These are phyloP conservation scores for Apiospora rasikravindrae DNA, from an alignment of 2,329 filamentous ascomycete genomes.

Conservation along the genomic window DNA sequence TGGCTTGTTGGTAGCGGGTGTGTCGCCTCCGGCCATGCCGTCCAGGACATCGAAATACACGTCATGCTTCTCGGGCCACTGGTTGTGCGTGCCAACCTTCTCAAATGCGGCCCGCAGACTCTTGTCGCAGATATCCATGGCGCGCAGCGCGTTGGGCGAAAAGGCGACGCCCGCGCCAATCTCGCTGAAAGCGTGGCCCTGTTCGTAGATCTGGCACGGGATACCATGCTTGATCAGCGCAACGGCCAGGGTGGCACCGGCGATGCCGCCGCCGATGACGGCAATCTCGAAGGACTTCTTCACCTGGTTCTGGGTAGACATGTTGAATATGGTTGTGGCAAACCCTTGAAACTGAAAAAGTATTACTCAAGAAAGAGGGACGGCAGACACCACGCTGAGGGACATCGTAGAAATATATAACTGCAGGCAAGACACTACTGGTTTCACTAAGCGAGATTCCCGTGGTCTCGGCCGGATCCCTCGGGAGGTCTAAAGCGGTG, in stretches of 20 bases:
- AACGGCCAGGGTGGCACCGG: constrained; percentile 21
- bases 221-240: constrained; percentile 17
- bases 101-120: constrained; percentile 19
- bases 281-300: constrained; percentile 19
- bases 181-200: constrained; percentile 21
- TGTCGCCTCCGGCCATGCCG: constrained; percentile 11
- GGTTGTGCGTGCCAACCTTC: constrained; percentile 21
- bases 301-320: background rate
- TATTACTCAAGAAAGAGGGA: background rate
- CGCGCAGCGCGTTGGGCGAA: constrained; percentile 20
- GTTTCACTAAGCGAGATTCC: background rate
- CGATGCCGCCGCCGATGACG: constrained; percentile 24
- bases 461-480: background rate
- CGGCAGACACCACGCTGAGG: no score
- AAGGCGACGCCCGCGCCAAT: constrained; percentile 24
- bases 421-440: background rate
- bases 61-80: constrained; percentile 20
- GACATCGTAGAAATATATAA: background rate
- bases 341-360: background rate
- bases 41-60: constrained; percentile 24
- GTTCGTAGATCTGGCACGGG: constrained; percentile 20
- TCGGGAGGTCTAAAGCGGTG: background rate
- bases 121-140: constrained; percentile 22
- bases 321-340: background rate
- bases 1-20: background rate